These are phyloP conservation scores for Candida silvatica DNA, from an alignment of 805 yeast genomes.

Conservation along the genomic window DNA sequence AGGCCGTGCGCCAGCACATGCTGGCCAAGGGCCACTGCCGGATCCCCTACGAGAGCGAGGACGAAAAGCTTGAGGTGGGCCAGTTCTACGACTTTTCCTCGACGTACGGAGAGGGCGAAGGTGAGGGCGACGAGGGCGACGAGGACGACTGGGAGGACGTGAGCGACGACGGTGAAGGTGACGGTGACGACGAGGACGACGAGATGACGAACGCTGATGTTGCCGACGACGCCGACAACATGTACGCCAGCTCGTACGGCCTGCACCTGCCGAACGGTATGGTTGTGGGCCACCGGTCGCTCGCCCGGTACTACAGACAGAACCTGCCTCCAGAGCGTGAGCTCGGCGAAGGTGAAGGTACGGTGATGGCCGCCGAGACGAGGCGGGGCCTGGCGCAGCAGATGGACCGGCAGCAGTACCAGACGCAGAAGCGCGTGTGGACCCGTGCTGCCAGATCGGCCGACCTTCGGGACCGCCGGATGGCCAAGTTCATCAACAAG, in stretches of 20 bases:
- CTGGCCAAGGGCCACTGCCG: constrained; percentile 76
- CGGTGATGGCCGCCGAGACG: constrained; percentile 72
- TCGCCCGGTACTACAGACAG: constrained; percentile 66
- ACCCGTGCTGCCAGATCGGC: constrained; percentile 40
- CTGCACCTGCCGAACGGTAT: constrained; percentile 71
- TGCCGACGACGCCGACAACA: constrained; percentile 14
- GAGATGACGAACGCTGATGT: constrained; percentile 26
- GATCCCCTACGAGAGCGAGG: constrained; percentile 78
- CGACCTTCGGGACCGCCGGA: constrained; percentile 44
- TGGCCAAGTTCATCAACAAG: constrained; percentile 65
- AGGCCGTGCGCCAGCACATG: constrained; percentile 88
- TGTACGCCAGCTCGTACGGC: constrained; percentile 43
- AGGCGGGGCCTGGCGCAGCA: constrained; percentile 37
- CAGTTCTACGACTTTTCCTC: constrained; percentile 80
- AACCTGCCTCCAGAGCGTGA: constrained; percentile 40
- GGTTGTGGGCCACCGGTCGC: constrained; percentile 73
- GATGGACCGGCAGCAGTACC: constrained; percentile 31
- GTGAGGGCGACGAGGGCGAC: constrained; percentile 25
- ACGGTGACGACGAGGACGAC: constrained; percentile 11
- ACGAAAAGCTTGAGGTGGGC: constrained; percentile 67
- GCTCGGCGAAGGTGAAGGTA: constrained; percentile 56
- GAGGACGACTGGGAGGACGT: constrained; percentile 27
- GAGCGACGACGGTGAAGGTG: constrained; percentile 17
- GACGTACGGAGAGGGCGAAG: constrained; percentile 32
- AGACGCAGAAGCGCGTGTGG: constrained; percentile 51